Conservation (phyloP, 2,329 filamentous ascomycete genomes). For the Sclerotiophoma versabilis region DNA sequence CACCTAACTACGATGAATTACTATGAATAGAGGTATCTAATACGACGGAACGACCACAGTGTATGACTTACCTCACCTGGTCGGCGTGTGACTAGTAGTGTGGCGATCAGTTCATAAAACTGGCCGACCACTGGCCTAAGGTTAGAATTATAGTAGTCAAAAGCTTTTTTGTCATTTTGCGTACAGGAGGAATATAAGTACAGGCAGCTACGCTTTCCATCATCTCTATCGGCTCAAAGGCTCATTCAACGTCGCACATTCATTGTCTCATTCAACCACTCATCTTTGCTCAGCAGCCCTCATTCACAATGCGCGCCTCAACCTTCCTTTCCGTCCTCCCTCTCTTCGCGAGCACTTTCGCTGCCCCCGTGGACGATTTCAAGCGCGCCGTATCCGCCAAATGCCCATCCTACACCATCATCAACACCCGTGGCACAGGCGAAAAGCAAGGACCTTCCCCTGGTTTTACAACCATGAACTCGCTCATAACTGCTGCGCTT, state of each 20-base stretch:
- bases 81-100: background rate
- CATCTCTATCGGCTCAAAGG: background rate
- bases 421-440: conserved; percentile 33
- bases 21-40: background rate
- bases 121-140: background rate
- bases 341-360: conserved; percentile 18
- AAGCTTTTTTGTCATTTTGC: background rate
- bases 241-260: background rate
- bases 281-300: background rate
- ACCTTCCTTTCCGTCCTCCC: conserved; percentile 15
- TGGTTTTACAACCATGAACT: conserved; percentile 47
- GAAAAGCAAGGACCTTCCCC: conserved; percentile 25
- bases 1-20: background rate
- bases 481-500: conserved; percentile 31
- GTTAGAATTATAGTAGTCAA: background rate
- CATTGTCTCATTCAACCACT: background rate
- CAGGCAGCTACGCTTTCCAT: background rate
- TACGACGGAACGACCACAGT: background rate
- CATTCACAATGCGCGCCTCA: conserved; percentile 22
- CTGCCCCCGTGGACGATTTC: conserved; percentile 16
- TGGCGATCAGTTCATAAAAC: background rate
- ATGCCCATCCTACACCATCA: conserved; percentile 33
- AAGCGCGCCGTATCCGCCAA: conserved; percentile 18
- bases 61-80: background rate
- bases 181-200: conserved; percentile 5